Conservation (phyloP, 768 basidiomycete species). For the Kwoniella shandongensis region DNA sequence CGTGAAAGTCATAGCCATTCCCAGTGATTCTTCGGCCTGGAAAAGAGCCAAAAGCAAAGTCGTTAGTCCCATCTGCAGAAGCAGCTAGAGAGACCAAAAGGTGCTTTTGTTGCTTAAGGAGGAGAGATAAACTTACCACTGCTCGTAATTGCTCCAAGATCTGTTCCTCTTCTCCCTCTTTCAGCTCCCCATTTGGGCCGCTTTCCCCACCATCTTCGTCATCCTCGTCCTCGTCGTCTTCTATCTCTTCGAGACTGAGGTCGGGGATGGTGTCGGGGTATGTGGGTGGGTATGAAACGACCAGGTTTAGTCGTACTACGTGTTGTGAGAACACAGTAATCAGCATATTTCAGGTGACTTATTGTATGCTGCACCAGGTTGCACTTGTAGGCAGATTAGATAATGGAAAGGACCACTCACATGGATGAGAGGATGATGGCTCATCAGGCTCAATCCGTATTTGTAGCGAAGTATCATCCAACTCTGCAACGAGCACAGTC, state of each 20-base stretch:
- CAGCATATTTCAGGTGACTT: conserved; percentile 11
- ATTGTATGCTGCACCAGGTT: no score
- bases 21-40: conserved; percentile 50
- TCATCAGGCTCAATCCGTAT: conserved; percentile 89
- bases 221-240: conserved; percentile 59
- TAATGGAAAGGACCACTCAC: conserved; percentile 34
- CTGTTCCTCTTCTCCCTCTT: conserved; percentile 59
- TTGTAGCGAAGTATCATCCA: conserved; percentile 75
- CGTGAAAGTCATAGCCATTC: conserved; percentile 97
- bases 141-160: conserved; percentile 61
- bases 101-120: no score
- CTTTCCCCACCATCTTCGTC: conserved; percentile 59
- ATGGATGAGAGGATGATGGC: conserved; percentile 63
- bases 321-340: neutral
- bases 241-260: conserved; percentile 64
- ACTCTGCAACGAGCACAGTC: conserved; percentile 69
- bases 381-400: neutral
- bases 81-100: no score
- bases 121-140: conserved; percentile 57
- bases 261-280: conserved; percentile 85
- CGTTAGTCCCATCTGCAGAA: neutral
- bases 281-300: conserved; percentile 71
- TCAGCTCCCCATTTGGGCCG: conserved; percentile 57
- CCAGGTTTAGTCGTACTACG: conserved; percentile 71
- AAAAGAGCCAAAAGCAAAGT: neutral